Conservation (phyloP, 805 yeast genomes). For the Candida berthetii region DNA sequence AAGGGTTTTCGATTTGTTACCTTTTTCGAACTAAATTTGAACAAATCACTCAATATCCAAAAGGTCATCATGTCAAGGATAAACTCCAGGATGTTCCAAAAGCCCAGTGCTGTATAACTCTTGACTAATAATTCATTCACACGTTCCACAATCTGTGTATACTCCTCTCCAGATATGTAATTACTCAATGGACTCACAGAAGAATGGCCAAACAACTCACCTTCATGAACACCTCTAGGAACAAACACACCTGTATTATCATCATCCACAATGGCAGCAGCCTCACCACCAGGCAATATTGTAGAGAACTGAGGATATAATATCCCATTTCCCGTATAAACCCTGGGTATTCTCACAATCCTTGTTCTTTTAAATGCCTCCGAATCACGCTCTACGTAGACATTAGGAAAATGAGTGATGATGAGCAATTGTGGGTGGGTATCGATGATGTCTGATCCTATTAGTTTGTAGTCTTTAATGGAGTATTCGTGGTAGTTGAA, state of each 20-base stretch:
- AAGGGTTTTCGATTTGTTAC: too few species aligned
- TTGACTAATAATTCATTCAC: slow-evolving; percentile 36
- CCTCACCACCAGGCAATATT: slow-evolving; percentile 52
- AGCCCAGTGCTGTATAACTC: slow-evolving; percentile 33
- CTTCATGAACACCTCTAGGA: slow-evolving; percentile 32
- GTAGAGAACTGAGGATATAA: slow-evolving; percentile 50
- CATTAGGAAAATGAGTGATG: slow-evolving; percentile 64
- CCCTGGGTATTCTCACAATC: slow-evolving; percentile 60
- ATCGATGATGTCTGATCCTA: slow-evolving; percentile 16
- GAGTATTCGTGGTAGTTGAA: slow-evolving; percentile 68
- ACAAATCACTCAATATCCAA: slow-evolving; percentile 32
- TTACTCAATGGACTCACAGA: slow-evolving; percentile 46
- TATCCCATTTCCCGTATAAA: slow-evolving; percentile 28
- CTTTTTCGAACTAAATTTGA: slow-evolving; percentile 21
- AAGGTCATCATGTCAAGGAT: slow-evolving; percentile 31
- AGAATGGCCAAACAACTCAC: slow-evolving; percentile 42
- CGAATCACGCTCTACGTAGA: slow-evolving; percentile 31
- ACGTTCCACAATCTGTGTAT: slow-evolving; percentile 29
- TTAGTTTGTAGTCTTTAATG: slow-evolving; percentile 24
- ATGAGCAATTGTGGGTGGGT: slow-evolving; percentile 32
- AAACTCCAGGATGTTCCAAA: slow-evolving; percentile 34
- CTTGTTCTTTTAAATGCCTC: slow-evolving; percentile 33
- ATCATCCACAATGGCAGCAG: slow-evolving; percentile 44
- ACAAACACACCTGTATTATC: slow-evolving; percentile 19
- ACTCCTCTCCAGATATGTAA: slow-evolving; percentile 31